A percentile compares a stretch with the other conserved stretches of the same genome.
phyloP scores from a whole-genome alignment of 1,284 basidiomycete genomes.

The Ganoderma leucocontextum region DNA sequence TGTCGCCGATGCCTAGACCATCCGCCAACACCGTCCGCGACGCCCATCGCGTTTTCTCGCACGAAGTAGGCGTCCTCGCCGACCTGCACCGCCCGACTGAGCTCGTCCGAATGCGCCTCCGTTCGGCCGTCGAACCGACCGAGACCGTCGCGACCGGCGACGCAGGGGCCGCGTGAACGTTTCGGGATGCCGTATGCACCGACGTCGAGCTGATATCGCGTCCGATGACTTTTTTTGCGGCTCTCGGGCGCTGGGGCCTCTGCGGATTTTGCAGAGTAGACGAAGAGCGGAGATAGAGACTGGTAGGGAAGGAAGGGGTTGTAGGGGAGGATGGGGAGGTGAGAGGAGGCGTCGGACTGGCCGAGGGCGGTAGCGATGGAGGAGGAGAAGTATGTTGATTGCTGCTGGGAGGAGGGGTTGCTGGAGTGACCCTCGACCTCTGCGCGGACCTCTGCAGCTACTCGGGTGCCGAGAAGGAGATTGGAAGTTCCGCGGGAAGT shows the following conservation, averaged over 20 bases:
- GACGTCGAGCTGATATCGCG: conserved; percentile 70
- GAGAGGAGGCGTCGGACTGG: conserved; percentile 45
- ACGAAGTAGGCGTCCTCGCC: conserved; percentile 91
- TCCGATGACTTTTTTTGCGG: conserved; percentile 48
- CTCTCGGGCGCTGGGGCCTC: conserved; percentile 32
- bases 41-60: conserved; percentile 83
- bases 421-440: conserved; percentile 50
- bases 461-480: conserved; percentile 51
- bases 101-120: conserved; percentile 40
- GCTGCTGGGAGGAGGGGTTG: conserved; percentile 39
- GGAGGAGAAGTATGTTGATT: conserved; percentile 40
- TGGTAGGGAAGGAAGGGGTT: conserved; percentile 52
- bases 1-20: conserved; percentile 63
- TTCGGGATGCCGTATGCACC: conserved; percentile 79
- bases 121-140: conserved; percentile 35
- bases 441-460: conserved; percentile 54
- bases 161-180: conserved; percentile 40
- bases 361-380: conserved; percentile 57
- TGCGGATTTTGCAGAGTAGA: conserved; percentile 41
- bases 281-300: conserved; percentile 45
- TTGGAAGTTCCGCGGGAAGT: conserved; percentile 50
- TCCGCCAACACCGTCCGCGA: conserved; percentile 91
- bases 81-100: conserved; percentile 71
- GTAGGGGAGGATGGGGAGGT: conserved; percentile 40
- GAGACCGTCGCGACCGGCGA: conserved; percentile 43